Evolutionary conservation across 2,329 filamentous ascomycete species (phyloP).

Genomic region (Aspergillus terreus): DNA sequence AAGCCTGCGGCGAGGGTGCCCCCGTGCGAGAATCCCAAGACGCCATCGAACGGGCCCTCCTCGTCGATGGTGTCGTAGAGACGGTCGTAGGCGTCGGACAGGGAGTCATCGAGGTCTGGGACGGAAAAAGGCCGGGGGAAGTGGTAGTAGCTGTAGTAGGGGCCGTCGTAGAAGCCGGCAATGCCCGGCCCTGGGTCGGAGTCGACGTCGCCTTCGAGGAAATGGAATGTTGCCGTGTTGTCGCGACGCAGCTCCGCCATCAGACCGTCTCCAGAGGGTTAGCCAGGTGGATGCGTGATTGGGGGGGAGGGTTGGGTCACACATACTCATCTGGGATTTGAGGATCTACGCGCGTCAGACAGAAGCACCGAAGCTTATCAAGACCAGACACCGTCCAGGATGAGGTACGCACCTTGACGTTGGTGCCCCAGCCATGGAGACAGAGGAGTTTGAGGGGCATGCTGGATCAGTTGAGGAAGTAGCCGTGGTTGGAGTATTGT

Average conservation of each 20-base stretch:
- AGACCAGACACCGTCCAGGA: not conserved
- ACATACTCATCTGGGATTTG: slow-evolving; percentile 25
- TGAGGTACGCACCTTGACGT: slow-evolving; percentile 18
- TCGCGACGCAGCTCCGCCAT: slow-evolving; percentile 25
- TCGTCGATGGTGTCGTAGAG: slow-evolving; percentile 25
- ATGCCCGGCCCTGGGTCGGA: slow-evolving; percentile 26
- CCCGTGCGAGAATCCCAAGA: slow-evolving; percentile 35
- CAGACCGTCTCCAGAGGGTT: slow-evolving; percentile 16
- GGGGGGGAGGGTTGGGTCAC: not conserved
- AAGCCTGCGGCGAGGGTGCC: slow-evolving; percentile 28
- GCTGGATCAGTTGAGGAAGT: too few species aligned
- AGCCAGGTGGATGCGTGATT: not conserved
- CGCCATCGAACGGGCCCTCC: slow-evolving; percentile 29
- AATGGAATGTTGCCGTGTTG: slow-evolving; percentile 27
- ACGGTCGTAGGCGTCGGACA: slow-evolving; percentile 23
- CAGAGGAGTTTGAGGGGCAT: slow-evolving; percentile 31
- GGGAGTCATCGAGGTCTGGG: slow-evolving; percentile 18
- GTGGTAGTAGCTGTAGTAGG: slow-evolving; percentile 32
- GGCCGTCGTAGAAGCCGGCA: slow-evolving; percentile 26
- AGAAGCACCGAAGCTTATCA: not conserved
- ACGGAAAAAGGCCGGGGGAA: slow-evolving; percentile 23
- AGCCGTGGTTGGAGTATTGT: not conserved
- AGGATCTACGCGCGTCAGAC: slow-evolving; percentile 21
- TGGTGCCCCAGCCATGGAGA: slow-evolving; percentile 34
- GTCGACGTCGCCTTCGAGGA: slow-evolving; percentile 28